phyloP scores from a whole-genome alignment of 2,329 filamentous ascomycete genomes.

The Herpotrichia juniperi region DNA sequence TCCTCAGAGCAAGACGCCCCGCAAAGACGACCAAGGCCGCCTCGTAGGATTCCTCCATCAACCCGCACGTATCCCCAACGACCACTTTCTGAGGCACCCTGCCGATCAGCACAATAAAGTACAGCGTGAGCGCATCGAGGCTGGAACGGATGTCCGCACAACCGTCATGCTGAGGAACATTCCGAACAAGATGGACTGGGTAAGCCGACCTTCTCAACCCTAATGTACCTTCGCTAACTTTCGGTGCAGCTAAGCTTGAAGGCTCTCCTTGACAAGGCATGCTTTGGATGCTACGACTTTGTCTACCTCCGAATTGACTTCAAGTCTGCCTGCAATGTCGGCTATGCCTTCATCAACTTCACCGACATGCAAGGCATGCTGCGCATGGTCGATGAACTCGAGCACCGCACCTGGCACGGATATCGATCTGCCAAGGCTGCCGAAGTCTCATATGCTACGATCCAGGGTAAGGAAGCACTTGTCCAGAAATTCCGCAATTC shows the following conservation, averaged over 20 bases:
- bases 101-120: slow-evolving; percentile 48
- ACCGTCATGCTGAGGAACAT: slow-evolving; percentile 93
- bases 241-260: slow-evolving; percentile 61
- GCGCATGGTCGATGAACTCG: slow-evolving; percentile 35
- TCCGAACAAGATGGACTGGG: slow-evolving; percentile 81
- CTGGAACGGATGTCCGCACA: slow-evolving; percentile 57
- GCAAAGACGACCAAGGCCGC: slow-evolving; percentile 28
- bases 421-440: slow-evolving; percentile 85
- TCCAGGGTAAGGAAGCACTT: slow-evolving; percentile 89
- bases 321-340: slow-evolving; percentile 68
- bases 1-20: slow-evolving; percentile 25
- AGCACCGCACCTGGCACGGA: slow-evolving; percentile 66
- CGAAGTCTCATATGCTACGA: slow-evolving; percentile 95
- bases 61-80: slow-evolving; percentile 5
- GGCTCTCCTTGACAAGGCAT: slow-evolving; percentile 76
- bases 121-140: slow-evolving; percentile 41
- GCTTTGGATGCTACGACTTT: slow-evolving; percentile 87
- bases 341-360: slow-evolving; percentile 98
- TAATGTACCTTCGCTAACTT: slow-evolving; percentile 18
- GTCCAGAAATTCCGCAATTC: slow-evolving; percentile 97
- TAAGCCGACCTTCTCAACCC: slow-evolving; percentile 29
- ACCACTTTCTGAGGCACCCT: slow-evolving; percentile 20
- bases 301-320: slow-evolving; percentile 86
- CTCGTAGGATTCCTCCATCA: slow-evolving; percentile 23
- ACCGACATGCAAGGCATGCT: slow-evolving; percentile 62